Percentiles rank a stretch among this genome's conserved stretches.
Evolutionary conservation across 2,329 filamentous ascomycete genomes (phyloP).

Genomic region (Exserohilum rostratum): DNA sequence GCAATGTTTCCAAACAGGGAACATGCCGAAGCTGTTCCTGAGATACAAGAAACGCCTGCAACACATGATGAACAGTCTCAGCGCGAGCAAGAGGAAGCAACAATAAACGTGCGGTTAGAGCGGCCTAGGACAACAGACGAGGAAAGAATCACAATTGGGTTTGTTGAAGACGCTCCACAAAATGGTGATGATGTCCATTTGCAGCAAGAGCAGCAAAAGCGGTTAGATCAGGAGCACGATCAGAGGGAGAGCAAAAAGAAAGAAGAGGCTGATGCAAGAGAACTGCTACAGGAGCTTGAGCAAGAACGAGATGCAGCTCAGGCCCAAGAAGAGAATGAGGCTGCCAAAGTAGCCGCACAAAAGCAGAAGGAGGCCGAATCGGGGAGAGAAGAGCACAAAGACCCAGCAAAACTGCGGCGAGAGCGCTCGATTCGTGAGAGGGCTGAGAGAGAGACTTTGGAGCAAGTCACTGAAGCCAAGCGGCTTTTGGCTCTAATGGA

Average conservation of each 20-base stretch:
- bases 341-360: conserved; percentile 5
- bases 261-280: conserved; percentile 9
- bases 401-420: conserved; percentile 5
- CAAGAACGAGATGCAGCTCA: not conserved
- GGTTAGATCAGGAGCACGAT: conserved; percentile 7
- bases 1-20: not conserved
- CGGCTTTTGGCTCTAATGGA: conserved; percentile 12
- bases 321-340: conserved; percentile 6
- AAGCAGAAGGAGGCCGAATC: not conserved
- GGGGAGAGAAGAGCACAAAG: conserved; percentile 1
- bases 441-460: conserved; percentile 14
- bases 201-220: conserved; percentile 4
- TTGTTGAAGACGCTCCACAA: not conserved
- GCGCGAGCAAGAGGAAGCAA: not conserved
- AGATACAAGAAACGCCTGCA: conserved; percentile 7
- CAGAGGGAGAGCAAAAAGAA: conserved; percentile 8
- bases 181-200: not conserved
- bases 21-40: not conserved
- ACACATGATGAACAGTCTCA: not conserved
- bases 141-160: not conserved
- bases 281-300: not conserved
- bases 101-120: not conserved
- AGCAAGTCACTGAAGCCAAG: conserved; percentile 13
- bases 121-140: conserved; percentile 4
- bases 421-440: conserved; percentile 5